Evolutionary conservation across 306 rosid genomes (phyloP).

Genomic region (Malus domestica): DNA sequence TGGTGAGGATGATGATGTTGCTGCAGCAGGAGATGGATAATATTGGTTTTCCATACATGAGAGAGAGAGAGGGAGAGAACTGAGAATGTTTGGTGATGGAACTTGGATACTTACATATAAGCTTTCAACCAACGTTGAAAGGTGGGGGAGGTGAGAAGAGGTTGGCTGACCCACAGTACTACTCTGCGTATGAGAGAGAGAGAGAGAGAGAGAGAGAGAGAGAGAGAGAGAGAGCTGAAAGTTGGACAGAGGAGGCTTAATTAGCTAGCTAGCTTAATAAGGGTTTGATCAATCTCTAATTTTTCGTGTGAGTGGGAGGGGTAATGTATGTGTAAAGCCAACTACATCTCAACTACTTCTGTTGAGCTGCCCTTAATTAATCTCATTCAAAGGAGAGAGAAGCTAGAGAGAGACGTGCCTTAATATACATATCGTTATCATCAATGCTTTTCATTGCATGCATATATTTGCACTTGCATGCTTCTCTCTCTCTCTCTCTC

Average conservation of each 20-base stretch:
- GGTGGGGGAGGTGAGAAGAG: slow-evolving; percentile 54
- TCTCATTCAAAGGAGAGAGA: not conserved
- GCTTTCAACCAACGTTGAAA: not conserved
- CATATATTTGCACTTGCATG: not conserved
- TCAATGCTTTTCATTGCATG: slow-evolving; percentile 22
- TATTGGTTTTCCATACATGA: not conserved
- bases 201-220: slow-evolving; percentile 3
- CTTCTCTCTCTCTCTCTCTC: not conserved
- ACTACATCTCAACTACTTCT: slow-evolving; percentile 36
- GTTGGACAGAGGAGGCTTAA: not conserved
- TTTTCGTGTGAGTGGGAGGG: not conserved
- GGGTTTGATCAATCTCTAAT: not conserved
- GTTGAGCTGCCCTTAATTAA: slow-evolving; percentile 34
- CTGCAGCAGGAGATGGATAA: slow-evolving; percentile 8
- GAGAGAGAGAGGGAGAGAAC: slow-evolving; percentile 7
- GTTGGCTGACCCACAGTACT: slow-evolving; percentile 38
- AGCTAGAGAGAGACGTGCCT: slow-evolving; percentile 26
- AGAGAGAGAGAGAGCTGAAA: slow-evolving; percentile 2
- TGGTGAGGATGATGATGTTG: slow-evolving; percentile 7
- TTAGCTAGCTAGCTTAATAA: not conserved
- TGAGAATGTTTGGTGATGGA: slow-evolving; percentile 26
- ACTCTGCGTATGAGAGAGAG: not conserved
- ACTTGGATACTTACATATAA: not conserved
- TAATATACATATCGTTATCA: slow-evolving; percentile 24
- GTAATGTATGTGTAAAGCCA: slow-evolving; percentile 5